phyloP scores from a whole-genome alignment of 495 filamentous ascomycete species.

The Neurospora tetraspora region DNA sequence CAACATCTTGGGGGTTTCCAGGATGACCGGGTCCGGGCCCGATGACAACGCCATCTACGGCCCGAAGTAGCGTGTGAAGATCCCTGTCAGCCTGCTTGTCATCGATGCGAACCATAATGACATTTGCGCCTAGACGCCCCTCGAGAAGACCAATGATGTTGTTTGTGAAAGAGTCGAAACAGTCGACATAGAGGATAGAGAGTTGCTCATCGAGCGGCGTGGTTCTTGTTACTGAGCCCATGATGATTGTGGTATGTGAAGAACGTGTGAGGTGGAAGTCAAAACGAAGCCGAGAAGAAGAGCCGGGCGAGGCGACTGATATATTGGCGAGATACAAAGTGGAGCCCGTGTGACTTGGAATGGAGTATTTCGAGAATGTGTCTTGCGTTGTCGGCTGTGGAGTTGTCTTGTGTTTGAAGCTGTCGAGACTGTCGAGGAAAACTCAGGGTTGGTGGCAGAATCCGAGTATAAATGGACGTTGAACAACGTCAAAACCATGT shows the following conservation, averaged over 20 bases:
- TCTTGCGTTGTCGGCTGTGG: not conserved
- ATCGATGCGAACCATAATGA: not conserved
- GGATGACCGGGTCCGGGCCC: not conserved
- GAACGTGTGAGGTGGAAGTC: not conserved
- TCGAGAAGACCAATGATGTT: not conserved
- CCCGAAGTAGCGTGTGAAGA: not conserved
- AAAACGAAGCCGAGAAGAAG: not conserved
- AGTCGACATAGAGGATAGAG: not conserved
- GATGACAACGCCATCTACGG: not conserved
- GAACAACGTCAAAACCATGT: not conserved
- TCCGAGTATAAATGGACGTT: not conserved
- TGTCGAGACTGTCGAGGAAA: not conserved
- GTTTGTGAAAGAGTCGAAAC: not conserved
- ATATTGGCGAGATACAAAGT: not conserved
- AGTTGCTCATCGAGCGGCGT: not conserved
- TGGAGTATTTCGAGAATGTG: not conserved
- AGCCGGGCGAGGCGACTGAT: not conserved
- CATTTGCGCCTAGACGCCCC: not conserved
- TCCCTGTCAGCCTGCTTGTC: not conserved
- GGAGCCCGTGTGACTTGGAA: not conserved
- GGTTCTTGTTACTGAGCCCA: not conserved
- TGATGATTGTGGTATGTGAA: not conserved
- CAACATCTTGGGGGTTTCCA: not conserved
- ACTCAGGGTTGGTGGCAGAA: not conserved
- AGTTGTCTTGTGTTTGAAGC: not conserved